Percentiles rank a stretch among this genome's conserved stretches.
phyloP scores from a whole-genome alignment of 2,329 filamentous ascomycete genomes.

The Polytolypa hystricis region DNA sequence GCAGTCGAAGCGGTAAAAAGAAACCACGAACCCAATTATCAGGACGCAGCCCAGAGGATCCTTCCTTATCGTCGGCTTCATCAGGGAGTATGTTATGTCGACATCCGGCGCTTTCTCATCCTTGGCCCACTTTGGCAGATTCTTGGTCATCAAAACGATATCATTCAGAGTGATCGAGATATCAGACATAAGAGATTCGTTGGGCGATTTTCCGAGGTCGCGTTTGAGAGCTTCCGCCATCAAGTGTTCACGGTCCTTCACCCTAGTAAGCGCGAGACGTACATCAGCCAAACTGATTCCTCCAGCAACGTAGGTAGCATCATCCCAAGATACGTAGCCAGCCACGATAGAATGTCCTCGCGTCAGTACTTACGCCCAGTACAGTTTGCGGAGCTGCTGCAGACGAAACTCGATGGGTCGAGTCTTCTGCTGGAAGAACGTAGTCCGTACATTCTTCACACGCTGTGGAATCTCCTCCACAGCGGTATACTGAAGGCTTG shows the following conservation, averaged over 20 bases:
- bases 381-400: conserved; percentile 81
- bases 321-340: too few relatives aligned
- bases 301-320: not conserved
- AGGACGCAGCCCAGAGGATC: conserved; percentile 76
- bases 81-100: conserved; percentile 52
- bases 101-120: conserved; percentile 69
- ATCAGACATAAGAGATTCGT: conserved; percentile 66
- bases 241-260: conserved; percentile 65
- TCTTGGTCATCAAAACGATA: conserved; percentile 64
- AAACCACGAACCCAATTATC: conserved; percentile 60
- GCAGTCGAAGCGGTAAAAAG: not conserved
- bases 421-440: conserved; percentile 72
- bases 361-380: conserved; percentile 60
- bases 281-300: too few relatives aligned
- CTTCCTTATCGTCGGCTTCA: conserved; percentile 69
- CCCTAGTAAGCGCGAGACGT: conserved; percentile 22
- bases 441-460: conserved; percentile 50
- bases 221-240: conserved; percentile 63
- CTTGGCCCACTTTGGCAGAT: conserved; percentile 70
- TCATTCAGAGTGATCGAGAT: conserved; percentile 70
- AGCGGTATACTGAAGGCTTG: conserved; percentile 48
- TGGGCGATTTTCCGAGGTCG: conserved; percentile 68
- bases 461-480: conserved; percentile 54
- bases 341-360: too few relatives aligned
- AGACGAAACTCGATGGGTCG: conserved; percentile 72